Evolutionary conservation across 805 yeast genomes (phyloP).

Genomic region (Sugiyamaella smithiae): DNA sequence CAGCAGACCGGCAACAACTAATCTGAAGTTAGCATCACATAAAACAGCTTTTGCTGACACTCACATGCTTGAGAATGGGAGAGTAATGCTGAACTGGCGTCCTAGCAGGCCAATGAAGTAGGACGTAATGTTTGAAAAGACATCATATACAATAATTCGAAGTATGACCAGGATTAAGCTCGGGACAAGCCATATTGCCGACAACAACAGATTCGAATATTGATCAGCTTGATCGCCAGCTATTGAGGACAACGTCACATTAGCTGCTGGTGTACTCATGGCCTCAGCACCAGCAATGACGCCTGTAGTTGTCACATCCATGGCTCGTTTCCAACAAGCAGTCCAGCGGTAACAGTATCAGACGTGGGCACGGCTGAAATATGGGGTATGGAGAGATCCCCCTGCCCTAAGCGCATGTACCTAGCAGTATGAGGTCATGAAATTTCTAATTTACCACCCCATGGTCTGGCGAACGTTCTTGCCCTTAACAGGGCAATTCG

Average conservation of each 20-base stretch:
- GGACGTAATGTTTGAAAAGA: constrained; percentile 29
- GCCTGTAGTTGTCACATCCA: too few relatives aligned
- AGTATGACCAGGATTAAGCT: background rate
- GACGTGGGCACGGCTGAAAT: background rate
- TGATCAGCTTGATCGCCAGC: background rate
- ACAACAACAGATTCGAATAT: background rate
- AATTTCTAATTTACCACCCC: too few relatives aligned
- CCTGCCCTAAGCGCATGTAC: too few relatives aligned
- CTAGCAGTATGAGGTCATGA: too few relatives aligned
- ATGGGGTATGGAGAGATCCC: too few relatives aligned
- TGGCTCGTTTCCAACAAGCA: too few relatives aligned
- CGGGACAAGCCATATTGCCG: constrained; percentile 10
- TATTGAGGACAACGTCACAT: background rate
- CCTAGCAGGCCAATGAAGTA: constrained; percentile 37
- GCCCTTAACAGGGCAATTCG: too few relatives aligned
- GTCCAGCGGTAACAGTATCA: too few relatives aligned
- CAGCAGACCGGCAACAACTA: constrained; percentile 28
- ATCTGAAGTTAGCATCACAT: constrained; percentile 12
- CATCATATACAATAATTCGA: constrained; percentile 19
- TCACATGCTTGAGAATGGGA: constrained; percentile 49
- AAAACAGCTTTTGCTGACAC: constrained; percentile 17
- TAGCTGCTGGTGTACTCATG: background rate
- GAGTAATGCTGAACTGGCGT: constrained; percentile 47
- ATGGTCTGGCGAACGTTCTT: too few relatives aligned
- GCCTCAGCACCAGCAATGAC: too few relatives aligned